Percentiles rank a stretch among this genome's conserved stretches.
phyloP scores from a whole-genome alignment of 371 early-diverging fungal species.

The Mucor racemosus region DNA sequence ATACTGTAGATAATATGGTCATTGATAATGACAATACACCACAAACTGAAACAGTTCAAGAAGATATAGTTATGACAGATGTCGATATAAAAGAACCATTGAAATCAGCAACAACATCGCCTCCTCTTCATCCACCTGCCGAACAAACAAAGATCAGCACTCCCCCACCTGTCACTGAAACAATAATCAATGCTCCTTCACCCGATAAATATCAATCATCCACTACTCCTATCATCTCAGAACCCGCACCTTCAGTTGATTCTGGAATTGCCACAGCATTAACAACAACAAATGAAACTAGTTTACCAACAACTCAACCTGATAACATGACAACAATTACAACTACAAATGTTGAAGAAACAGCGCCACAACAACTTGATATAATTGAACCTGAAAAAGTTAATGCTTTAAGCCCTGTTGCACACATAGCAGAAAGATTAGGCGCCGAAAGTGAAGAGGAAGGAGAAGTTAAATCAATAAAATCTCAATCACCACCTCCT shows the following conservation, averaged over 20 bases:
- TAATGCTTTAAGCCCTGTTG: neutral
- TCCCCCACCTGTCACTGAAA: neutral
- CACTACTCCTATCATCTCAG: neutral
- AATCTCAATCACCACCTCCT: conserved; percentile 32
- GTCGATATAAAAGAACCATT: neutral
- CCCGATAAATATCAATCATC: neutral
- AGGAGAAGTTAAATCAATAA: conserved; percentile 44
- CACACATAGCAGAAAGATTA: neutral
- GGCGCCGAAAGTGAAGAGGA: conserved; percentile 49
- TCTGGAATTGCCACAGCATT: neutral
- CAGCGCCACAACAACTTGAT: neutral
- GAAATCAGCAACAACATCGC: neutral
- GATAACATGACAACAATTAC: no score
- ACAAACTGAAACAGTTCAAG: neutral
- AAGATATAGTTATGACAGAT: conserved; percentile 23
- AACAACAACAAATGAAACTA: neutral
- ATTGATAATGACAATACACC: neutral
- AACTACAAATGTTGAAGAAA: neutral
- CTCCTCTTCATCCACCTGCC: neutral
- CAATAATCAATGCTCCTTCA: neutral
- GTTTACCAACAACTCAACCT: neutral
- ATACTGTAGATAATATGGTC: conserved; percentile 1
- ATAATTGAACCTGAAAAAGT: neutral
- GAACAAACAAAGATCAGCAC: neutral
- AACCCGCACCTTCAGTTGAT: neutral